Evolutionary conservation across 2,329 filamentous ascomycete species (phyloP), one percentile per base, ranked within the genome.

Genomic region (Fusarium aywerte): DNA sequence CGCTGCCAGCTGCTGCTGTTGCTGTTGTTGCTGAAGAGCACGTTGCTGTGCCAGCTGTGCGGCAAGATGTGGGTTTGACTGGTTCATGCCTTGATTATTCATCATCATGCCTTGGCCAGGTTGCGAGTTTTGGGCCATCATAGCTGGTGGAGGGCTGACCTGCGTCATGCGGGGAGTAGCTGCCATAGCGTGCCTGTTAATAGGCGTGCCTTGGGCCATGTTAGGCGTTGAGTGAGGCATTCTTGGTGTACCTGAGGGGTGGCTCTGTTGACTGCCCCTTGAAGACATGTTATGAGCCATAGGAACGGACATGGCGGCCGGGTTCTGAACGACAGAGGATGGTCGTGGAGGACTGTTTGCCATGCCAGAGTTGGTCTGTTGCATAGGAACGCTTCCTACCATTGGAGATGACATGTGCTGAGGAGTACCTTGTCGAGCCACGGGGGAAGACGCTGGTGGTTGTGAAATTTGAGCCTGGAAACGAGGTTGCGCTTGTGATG

Each of bases 281-380:
- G 86, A 82, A 54, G 85, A 88, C 87, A 90, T 90, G 68, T 82
- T 85, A 69, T 86, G 84, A 0, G 86, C 79, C 83, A 89, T 88
- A 5, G 87, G 84, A 1, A 82, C 87, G 8, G 83, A 81, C 82
- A 89, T 88, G 1, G 84, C 81, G 3, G 84, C 81, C 3, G 78
- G 84, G 51, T 83, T 86, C 63, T 89, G 88, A 5, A 88, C 87
- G 7, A 89, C 88, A 16, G 90, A 92, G 1, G 89, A 80, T 16
- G 90, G 89, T 42, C 90, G 83, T 18, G 88, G 82, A 25, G 90
- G 90, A 71, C 89, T 92, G 50, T 83, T 87, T 20, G 88, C 89
- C 83, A 91, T 89, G 69, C 84, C 89, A 2, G 90, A 91, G 47
- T 85, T 87, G 27, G 87, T 88, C 33, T 84, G 83, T 64, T 89